A percentile compares a stretch with the other conserved stretches of the same genome.
These are phyloP conservation scores for Aspergillus floridensis DNA, from an alignment of 2,329 filamentous ascomycete genomes.

Conservation along the genomic window DNA sequence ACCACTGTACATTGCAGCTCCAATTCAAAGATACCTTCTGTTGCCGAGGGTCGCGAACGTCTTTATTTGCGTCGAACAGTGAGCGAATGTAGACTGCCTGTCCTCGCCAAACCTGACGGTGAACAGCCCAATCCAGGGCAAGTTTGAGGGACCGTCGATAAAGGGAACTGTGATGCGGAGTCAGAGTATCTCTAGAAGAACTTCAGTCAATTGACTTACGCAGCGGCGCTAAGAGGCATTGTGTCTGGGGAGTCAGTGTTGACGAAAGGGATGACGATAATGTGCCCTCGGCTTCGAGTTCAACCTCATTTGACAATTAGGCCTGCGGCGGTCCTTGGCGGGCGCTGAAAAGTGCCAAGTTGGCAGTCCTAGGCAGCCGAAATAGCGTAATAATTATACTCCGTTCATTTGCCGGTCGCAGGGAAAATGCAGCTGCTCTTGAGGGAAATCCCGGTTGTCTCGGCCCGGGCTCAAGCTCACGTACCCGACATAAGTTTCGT, in stretches of 20 bases:
- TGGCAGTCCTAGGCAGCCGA: slow-evolving; percentile 19
- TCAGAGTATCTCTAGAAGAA: slow-evolving; percentile 25
- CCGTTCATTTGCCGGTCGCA: slow-evolving; percentile 27
- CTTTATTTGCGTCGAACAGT: slow-evolving; percentile 89
- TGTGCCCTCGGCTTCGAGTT: background rate
- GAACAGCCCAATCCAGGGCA: slow-evolving; percentile 90
- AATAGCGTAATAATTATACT: slow-evolving; percentile 36
- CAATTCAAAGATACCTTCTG: slow-evolving; percentile 63
- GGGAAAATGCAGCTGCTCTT: slow-evolving; percentile 16
- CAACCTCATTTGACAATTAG: background rate
- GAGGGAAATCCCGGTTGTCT: slow-evolving; percentile 31
- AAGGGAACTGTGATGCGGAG: slow-evolving; percentile 55
- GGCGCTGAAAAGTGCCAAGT: slow-evolving; percentile 19
- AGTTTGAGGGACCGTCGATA: slow-evolving; percentile 93
- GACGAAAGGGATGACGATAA: background rate
- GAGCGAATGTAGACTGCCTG: slow-evolving; percentile 95
- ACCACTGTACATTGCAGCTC: background rate
- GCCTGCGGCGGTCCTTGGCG: background rate
- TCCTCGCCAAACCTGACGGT: slow-evolving; percentile 88
- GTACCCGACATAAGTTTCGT: slow-evolving; percentile 18
- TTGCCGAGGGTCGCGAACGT: slow-evolving; percentile 78
- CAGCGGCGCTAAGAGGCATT: slow-evolving; percentile 39
- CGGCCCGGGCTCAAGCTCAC: slow-evolving; percentile 25
- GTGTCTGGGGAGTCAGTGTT: slow-evolving; percentile 5
- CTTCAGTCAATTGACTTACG: slow-evolving; percentile 30